These are phyloP conservation scores for Zymoseptoria pseudotritici DNA, from an alignment of 2,329 filamentous ascomycete species.

Conservation along the genomic window DNA sequence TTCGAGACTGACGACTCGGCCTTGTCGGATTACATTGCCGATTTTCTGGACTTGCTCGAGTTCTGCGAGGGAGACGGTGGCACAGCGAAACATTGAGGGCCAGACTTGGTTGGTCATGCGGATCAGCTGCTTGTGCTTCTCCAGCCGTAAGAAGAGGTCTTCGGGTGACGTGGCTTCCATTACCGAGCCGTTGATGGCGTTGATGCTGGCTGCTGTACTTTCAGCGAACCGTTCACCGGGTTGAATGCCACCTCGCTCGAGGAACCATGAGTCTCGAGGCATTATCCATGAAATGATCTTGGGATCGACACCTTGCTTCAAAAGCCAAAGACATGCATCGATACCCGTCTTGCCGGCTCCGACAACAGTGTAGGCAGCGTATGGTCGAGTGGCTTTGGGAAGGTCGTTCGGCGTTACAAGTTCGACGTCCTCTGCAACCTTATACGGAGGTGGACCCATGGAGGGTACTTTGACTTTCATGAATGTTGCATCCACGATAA, in stretches of 20 bases:
- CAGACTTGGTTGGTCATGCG: slow-evolving; percentile 5
- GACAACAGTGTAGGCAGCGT: slow-evolving; percentile 12
- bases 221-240: slow-evolving; percentile 2
- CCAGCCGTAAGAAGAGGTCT: slow-evolving; percentile 4
- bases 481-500: slow-evolving; percentile 17
- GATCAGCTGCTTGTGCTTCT: slow-evolving; percentile 2
- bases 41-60: slow-evolving; percentile 11
- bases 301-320: slow-evolving; percentile 7
- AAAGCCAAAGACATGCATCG: slow-evolving; percentile 15
- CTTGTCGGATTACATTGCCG: slow-evolving; percentile 8
- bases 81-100: slow-evolving; percentile 14
- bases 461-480: slow-evolving; percentile 13
- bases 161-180: slow-evolving; percentile 10
- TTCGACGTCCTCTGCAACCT: slow-evolving; percentile 3
- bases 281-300: slow-evolving; percentile 17
- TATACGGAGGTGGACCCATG: slow-evolving; percentile 12
- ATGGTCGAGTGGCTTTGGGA: slow-evolving; percentile 2
- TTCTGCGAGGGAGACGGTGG: slow-evolving; percentile 12
- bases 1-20: slow-evolving; percentile 7
- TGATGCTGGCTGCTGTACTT: not conserved
- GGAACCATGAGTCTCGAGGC: slow-evolving; percentile 14
- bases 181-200: slow-evolving; percentile 1
- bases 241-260: slow-evolving; percentile 11
- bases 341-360: slow-evolving; percentile 18
- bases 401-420: slow-evolving; percentile 11